phyloP scores from a whole-genome alignment of 1,139 yeast genomes.

The Debaryomyces subglobosus region DNA sequence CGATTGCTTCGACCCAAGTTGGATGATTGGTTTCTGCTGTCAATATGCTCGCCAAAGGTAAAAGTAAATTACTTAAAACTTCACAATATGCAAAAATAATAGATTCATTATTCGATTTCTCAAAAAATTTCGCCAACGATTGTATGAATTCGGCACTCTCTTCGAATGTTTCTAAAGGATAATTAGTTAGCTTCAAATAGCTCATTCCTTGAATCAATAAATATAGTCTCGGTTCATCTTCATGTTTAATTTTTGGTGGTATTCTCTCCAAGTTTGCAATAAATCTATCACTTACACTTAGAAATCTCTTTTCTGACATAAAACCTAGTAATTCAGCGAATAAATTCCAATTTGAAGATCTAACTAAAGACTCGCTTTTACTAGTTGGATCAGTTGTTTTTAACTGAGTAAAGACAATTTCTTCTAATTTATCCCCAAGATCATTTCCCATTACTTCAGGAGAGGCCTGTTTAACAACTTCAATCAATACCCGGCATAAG shows the following conservation, averaged over 20 bases:
- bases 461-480: slow-evolving; percentile 87
- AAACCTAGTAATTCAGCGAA: slow-evolving; percentile 88
- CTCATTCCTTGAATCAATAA: slow-evolving; percentile 90
- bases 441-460: slow-evolving; percentile 74
- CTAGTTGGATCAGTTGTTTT: slow-evolving; percentile 84
- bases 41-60: slow-evolving; percentile 81
- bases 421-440: slow-evolving; percentile 82
- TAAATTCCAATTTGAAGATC: slow-evolving; percentile 92
- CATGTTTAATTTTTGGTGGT: slow-evolving; percentile 54
- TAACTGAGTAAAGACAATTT: slow-evolving; percentile 88
- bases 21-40: slow-evolving; percentile 98
- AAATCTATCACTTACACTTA: slow-evolving; percentile 90
- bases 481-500: slow-evolving; percentile 90
- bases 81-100: slow-evolving; percentile 81
- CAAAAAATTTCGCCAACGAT: slow-evolving; percentile 83
- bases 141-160: slow-evolving; percentile 89
- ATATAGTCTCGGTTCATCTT: slow-evolving; percentile 73
- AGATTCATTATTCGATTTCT: slow-evolving; percentile 62
- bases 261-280: slow-evolving; percentile 89
- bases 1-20: slow-evolving; percentile 85
- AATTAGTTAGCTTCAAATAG: slow-evolving; percentile 73
- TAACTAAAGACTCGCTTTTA: slow-evolving; percentile 61
- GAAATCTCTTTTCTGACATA: slow-evolving; percentile 82
- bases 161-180: slow-evolving; percentile 87
- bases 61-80: slow-evolving; percentile 69